Evolutionary conservation across 352 stramenopile species (phyloP), one percentile per base, ranked within the genome.

Genomic region (Phytophthora sansomeana): DNA sequence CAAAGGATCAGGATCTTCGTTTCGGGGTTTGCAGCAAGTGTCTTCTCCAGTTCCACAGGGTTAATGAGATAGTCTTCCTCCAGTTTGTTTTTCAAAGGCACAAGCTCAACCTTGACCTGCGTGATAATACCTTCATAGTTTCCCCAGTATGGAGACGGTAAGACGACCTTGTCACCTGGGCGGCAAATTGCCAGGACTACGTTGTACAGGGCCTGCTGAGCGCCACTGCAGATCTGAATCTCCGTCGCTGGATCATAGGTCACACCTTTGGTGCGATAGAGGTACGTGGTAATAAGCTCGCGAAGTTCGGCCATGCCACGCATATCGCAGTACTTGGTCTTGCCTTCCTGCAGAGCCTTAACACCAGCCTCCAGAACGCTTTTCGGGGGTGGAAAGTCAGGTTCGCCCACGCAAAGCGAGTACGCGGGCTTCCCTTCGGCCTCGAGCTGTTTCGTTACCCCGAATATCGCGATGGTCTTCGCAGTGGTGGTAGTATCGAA

Each of bases 101-200:
- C 80, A 1, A 96, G 84, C 30, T 83, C 83, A 3, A 89, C 93
- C 30, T 89, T 90, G 3, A 91, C 90, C 36, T 99, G 81, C 35
- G 87, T 81, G 26, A 94, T 84, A 62, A 99, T 99, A 74, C 97
- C 95, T 9, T 97, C 94, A 80, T 99, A 99, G 28, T 79, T 98
- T 9, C 97, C 93, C 96, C 96, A 99, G 81, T 98, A 99, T 5
- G 97, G 97, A 17, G 96, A 93, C 14, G 97, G 97, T 48, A 99
- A 87, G 33, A 99, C 72, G 1, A 99, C 96, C 58, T 98, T 89
- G 72, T 99, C 97, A 9, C 96, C 96, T 0, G 85, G 78, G 9
- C 92, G 82, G 58, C 82, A 93, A 29, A 97, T 80, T 0, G 93
- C 88, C 32, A 98, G 73, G 2, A 99, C 75, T 16, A 92, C 87